Evolutionary conservation across 23 red algal species (phyloP).

Genomic region (Rhodosorus marinus): DNA sequence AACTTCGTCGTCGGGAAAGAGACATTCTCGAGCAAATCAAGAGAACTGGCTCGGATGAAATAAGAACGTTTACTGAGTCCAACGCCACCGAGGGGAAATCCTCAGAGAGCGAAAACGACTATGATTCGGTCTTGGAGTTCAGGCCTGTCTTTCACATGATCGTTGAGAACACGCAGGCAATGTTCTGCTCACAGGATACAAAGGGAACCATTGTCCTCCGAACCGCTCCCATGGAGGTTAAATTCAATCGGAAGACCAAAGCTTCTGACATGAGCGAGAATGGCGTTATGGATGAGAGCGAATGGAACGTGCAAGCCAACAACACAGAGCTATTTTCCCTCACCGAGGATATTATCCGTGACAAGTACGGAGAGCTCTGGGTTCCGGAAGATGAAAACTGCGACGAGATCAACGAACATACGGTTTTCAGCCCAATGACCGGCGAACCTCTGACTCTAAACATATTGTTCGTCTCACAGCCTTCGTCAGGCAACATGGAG

Average conservation of each 20-base stretch:
- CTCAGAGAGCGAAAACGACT: background rate
- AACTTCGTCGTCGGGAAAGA: background rate
- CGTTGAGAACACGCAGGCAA: conserved; percentile 32
- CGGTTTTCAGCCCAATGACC: no score
- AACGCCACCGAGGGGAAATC: background rate
- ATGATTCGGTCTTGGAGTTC: conserved; percentile 10
- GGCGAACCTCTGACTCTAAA: no score
- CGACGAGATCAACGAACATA: no score
- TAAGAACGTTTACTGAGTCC: background rate
- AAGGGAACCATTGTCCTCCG: conserved; percentile 28
- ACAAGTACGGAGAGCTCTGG: no score
- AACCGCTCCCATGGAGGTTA: conserved; percentile 20
- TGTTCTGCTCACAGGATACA: conserved; percentile 39
- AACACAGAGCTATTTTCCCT: no score
- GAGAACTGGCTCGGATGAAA: background rate
- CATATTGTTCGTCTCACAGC: no score
- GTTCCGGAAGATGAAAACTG: no score
- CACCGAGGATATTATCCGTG: no score
- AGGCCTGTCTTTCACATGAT: conserved; percentile 21
- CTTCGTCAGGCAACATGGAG: no score
- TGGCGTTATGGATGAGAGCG: conserved; percentile 28
- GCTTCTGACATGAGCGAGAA: conserved; percentile 5
- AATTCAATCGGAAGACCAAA: conserved; percentile 23
- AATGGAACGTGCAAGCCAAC: no score
- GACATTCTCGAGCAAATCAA: background rate